phyloP scores from a whole-genome alignment of 805 yeast genomes.

The Cyberlindnera nakhonratchasimensis region DNA sequence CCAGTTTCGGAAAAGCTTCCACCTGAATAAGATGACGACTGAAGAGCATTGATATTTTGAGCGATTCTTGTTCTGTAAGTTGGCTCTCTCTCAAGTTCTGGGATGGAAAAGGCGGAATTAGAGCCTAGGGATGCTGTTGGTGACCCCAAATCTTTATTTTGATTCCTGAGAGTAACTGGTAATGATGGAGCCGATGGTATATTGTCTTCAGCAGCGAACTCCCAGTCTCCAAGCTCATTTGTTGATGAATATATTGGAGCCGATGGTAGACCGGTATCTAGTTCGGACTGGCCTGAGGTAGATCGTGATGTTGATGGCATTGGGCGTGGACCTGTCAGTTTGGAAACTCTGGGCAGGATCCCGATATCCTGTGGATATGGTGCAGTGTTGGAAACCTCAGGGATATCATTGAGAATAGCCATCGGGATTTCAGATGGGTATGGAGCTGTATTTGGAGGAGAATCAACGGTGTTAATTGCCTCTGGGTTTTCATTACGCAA shows the following conservation, averaged over 20 bases:
- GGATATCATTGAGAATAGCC: conserved; percentile 7
- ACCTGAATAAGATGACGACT: conserved; percentile 18
- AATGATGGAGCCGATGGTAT: conserved; percentile 17
- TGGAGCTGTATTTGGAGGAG: conserved; percentile 17
- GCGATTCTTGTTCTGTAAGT: conserved; percentile 29
- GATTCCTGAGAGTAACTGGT: background rate
- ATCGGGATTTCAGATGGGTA: conserved; percentile 19
- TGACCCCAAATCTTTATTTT: background rate
- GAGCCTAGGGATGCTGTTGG: background rate
- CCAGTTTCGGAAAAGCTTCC: conserved; percentile 16
- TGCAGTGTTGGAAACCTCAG: conserved; percentile 10
- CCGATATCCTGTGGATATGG: conserved; percentile 21
- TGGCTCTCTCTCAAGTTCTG: conserved; percentile 21
- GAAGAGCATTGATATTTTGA: conserved; percentile 23
- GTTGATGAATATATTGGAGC: background rate
- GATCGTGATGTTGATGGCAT: conserved; percentile 22
- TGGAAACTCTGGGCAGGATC: conserved; percentile 10
- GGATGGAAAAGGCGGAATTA: background rate
- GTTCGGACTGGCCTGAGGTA: conserved; percentile 8
- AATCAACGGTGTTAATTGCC: background rate
- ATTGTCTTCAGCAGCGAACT: conserved; percentile 3
- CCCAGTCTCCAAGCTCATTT: conserved; percentile 6
- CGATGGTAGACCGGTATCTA: background rate
- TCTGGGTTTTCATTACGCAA: too few species aligned
- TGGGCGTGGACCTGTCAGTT: conserved; percentile 28